phyloP scores from a whole-genome alignment of 352 stramenopile species.

The Phytophthora melonis region DNA sequence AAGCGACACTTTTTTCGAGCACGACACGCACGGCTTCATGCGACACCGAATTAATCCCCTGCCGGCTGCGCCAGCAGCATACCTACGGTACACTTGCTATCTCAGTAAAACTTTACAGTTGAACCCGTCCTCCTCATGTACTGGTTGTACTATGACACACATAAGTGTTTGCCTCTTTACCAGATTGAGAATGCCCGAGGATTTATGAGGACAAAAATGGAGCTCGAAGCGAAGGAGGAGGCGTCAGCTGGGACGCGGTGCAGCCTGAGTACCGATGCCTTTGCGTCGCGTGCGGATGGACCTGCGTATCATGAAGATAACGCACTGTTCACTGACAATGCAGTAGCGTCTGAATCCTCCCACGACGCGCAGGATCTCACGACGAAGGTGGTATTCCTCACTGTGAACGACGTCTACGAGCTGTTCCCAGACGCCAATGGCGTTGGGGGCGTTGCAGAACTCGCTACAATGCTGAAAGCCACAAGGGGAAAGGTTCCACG shows the following conservation, averaged over 20 bases:
- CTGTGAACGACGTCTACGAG: conserved; percentile 82
- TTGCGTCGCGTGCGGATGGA: neutral
- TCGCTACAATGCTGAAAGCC: conserved; percentile 58
- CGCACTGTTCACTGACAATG: neutral
- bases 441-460: conserved; percentile 53
- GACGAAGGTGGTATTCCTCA: conserved; percentile 63
- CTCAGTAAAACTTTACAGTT: no score
- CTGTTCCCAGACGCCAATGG: conserved; percentile 50
- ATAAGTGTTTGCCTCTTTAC: no score
- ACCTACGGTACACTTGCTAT: no score
- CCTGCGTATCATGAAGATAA: neutral
- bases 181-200: no score
- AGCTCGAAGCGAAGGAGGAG: neutral
- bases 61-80: no score
- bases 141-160: no score
- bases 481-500: conserved; percentile 32
- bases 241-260: neutral
- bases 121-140: no score
- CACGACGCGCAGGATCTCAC: neutral
- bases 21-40: no score
- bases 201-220: neutral
- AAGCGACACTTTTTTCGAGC: no score
- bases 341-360: neutral
- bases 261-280: neutral
- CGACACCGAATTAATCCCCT: no score